Evolutionary conservation across 129 eudicot genomes (phyloP), one percentile per base, ranked within the genome.

Genomic region (Flaveria robusta): DNA sequence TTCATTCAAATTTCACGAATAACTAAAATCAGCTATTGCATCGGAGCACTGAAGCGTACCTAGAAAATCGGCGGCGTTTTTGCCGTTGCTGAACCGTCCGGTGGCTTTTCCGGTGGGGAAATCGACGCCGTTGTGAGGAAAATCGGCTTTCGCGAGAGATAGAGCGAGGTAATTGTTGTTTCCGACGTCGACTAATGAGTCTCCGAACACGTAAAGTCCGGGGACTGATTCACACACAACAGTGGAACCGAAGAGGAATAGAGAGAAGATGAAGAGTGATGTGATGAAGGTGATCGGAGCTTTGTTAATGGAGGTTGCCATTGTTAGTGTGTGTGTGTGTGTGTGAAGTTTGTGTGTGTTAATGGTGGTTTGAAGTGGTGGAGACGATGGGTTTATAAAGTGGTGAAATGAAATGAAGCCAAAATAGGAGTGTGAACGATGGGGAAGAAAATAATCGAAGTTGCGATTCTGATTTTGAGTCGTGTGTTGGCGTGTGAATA

Each of bases 1-100:
- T 9, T 59, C 24, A 11, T 52, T 9, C 51, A 56, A 69, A 69
- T 45, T 31, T 29, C 0, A 2, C 13, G 42, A 46, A 69, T 14
- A 45, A 23, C 39, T n/a, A 60, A 64, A 29, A 46, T 23, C 16
- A 4, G 24, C 27, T 1, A 24, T 24, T 24, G 27, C 6, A 55
- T 18, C 26, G 5, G 11, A 55, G 27, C 1, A 13, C 23, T 3
- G 12, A 39, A 72, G 13, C 19, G 12, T 86, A 93, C 98, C 98
- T 58, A 90, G 31, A 72, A 93, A 85, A 64, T 93, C 98, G 1
- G 96, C 98, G 0, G 98, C 92, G 29, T 93, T 93, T 71, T 87
- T 93, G 66, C 98, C 98, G 46, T 93, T 93, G 81, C 86, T 77
- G 49, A 93, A 93, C 49, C 98, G 86, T 2, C 97, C 98, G 42